These are phyloP conservation scores for Raddia distichophylla DNA, from an alignment of 176 grass and related monocot species.

Conservation along the genomic window DNA sequence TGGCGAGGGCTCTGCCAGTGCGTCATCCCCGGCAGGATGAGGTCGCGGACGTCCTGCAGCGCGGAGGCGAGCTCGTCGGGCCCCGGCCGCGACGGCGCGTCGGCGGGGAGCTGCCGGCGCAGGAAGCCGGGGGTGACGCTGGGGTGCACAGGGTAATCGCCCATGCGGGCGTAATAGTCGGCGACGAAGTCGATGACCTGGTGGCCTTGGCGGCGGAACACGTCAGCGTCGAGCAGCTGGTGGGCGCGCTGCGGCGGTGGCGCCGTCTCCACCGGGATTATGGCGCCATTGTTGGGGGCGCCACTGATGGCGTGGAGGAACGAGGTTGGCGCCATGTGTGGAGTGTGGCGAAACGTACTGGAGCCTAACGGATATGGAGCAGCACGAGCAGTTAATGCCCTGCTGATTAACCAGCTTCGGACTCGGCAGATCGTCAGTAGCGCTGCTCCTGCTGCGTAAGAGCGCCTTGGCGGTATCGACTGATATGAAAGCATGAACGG, in stretches of 20 bases:
- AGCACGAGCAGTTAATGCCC: not conserved
- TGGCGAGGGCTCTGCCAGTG: slow-evolving; percentile 73
- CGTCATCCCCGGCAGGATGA: slow-evolving; percentile 53
- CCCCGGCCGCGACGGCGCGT: slow-evolving; percentile 31
- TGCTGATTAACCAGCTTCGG: not conserved
- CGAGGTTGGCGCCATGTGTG: slow-evolving; percentile 38
- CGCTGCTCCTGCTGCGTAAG: no score
- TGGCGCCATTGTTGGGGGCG: not conserved
- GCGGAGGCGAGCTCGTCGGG: slow-evolving; percentile 41
- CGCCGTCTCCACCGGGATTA: not conserved
- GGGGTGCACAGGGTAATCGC: slow-evolving; percentile 51
- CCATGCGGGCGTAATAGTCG: slow-evolving; percentile 55
- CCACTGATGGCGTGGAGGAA: slow-evolving; percentile 17
- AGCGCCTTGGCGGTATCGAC: not conserved
- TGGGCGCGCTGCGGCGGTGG: not conserved
- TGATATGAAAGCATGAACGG: slow-evolving; percentile 5
- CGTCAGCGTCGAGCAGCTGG: slow-evolving; percentile 47
- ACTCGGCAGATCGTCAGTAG: not conserved
- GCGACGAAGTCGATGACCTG: slow-evolving; percentile 61
- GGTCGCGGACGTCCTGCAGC: slow-evolving; percentile 35
- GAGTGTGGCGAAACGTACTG: not conserved
- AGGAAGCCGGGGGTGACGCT: slow-evolving; percentile 48
- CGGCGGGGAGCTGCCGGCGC: slow-evolving; percentile 26
- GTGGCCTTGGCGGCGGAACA: slow-evolving; percentile 43
- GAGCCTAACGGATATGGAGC: not conserved